Percentiles rank a stretch among this genome's conserved stretches.
phyloP scores from a whole-genome alignment of 2,329 filamentous ascomycete species.

The Ilyonectria destructans region DNA sequence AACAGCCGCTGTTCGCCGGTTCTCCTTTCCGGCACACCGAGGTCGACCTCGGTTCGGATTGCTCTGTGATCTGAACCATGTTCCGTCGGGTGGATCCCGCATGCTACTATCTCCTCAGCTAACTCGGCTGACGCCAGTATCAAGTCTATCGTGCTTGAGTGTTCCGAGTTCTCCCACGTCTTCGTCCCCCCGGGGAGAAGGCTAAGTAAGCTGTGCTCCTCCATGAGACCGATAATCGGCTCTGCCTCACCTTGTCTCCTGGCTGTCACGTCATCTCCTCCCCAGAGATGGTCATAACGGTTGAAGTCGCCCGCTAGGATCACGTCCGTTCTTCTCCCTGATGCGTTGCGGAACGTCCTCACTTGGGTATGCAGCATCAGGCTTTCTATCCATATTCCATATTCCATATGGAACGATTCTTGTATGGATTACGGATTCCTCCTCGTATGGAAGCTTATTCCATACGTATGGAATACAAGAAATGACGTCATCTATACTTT shows the following conservation, averaged over 20 bases:
- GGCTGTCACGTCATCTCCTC: conserved; percentile 35
- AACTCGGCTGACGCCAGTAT: neutral
- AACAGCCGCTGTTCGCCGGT: conserved; percentile 37
- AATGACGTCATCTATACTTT: too few relatives aligned
- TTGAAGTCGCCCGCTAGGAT: neutral
- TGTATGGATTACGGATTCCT: too few relatives aligned
- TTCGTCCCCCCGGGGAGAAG: neutral
- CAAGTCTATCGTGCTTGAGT: neutral
- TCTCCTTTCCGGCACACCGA: conserved; percentile 20
- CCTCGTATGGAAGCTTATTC: too few relatives aligned
- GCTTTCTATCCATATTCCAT: too few relatives aligned
- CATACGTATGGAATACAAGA: too few relatives aligned
- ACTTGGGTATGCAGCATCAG: neutral
- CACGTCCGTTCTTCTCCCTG: neutral
- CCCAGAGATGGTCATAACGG: conserved; percentile 38
- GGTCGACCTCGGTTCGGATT: conserved; percentile 52
- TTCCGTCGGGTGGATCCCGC: neutral
- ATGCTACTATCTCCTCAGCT: neutral
- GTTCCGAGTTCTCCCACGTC: neutral
- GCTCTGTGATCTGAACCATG: conserved; percentile 49
- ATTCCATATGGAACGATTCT: too few relatives aligned
- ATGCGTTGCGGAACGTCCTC: neutral
- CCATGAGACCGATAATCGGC: conserved; percentile 56
- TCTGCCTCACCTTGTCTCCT: conserved; percentile 56
- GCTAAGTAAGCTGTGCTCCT: conserved; percentile 50